Evolutionary conservation across 345 rosid genomes (phyloP).

Genomic region (Ricinus communis): DNA sequence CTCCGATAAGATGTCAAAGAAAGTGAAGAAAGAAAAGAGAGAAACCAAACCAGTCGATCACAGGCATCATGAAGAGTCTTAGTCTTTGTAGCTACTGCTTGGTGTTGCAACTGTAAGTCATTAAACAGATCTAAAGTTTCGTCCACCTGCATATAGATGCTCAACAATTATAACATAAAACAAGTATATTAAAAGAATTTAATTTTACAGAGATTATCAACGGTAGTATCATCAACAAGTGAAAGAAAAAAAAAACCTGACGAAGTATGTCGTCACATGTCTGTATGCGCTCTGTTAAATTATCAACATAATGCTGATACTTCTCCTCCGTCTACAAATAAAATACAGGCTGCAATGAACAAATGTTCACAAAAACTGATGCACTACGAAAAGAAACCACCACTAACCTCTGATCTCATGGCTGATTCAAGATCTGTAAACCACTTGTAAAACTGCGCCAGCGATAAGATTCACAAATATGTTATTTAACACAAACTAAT

Average conservation of each 20-base stretch:
- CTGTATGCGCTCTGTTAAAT: conserved; percentile 75
- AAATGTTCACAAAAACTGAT: conserved; percentile 10
- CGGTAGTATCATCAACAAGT: not conserved
- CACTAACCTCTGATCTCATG: conserved; percentile 95
- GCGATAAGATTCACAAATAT: not conserved
- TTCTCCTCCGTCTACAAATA: conserved; percentile 83
- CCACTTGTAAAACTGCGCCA: conserved; percentile 88
- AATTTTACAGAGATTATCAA: conserved; percentile 1
- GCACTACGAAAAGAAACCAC: conserved; percentile 24
- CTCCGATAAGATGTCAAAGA: not conserved
- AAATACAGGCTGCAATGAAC: conserved; percentile 15
- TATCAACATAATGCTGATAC: conserved; percentile 81
- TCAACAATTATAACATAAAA: not conserved
- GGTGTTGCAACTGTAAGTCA: conserved; percentile 85
- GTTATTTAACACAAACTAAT: not conserved
- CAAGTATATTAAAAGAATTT: not conserved
- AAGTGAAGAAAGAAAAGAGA: conserved; percentile 15
- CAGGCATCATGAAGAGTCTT: conserved; percentile 99
- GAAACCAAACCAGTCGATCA: conserved; percentile 70
- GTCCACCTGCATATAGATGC: conserved; percentile 65
- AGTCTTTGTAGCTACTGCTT: conserved; percentile 92
- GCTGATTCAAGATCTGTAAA: conserved; percentile 97
- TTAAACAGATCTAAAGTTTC: conserved; percentile 81
- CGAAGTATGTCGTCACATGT: conserved; percentile 86
- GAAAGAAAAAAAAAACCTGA: conserved; percentile 48